Percentiles rank a stretch among this genome's conserved stretches.
Evolutionary conservation across 2,329 filamentous ascomycete species (phyloP).

Genomic region (Parastagonospora nodorum): DNA sequence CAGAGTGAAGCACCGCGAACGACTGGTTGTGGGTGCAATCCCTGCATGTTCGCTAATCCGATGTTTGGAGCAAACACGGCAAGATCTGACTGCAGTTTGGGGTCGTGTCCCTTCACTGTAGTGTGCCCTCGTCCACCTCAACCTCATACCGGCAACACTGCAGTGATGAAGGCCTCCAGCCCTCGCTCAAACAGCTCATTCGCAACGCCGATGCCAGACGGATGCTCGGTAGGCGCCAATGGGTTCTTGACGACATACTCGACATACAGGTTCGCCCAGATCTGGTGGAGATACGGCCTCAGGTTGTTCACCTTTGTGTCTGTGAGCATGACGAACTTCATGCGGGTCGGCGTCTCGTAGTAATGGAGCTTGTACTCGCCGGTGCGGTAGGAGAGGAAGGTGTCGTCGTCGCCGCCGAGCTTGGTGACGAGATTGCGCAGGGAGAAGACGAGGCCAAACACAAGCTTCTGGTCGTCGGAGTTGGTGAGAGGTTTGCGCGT

Average conservation of each 20-base stretch:
- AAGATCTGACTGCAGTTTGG: too few species aligned
- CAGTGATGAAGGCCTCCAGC: conserved; percentile 76
- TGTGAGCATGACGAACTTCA: conserved; percentile 96
- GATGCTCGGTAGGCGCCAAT: conserved; percentile 65
- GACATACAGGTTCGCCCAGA: conserved; percentile 97
- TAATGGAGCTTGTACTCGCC: conserved; percentile 98
- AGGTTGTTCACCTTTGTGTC: conserved; percentile 89
- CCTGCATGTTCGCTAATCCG: too few species aligned
- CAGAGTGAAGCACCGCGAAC: too few species aligned
- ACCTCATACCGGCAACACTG: conserved; percentile 41
- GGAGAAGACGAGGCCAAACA: conserved; percentile 96
- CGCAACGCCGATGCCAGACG: conserved; percentile 64
- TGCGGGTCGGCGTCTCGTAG: conserved; percentile 95
- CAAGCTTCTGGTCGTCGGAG: conserved; percentile 89
- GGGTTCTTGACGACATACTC: conserved; percentile 80
- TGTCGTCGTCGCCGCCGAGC: conserved; percentile 88
- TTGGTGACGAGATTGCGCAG: conserved; percentile 96
- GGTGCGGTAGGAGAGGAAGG: conserved; percentile 90
- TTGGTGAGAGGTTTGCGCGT: conserved; percentile 56
- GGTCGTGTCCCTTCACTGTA: not conserved
- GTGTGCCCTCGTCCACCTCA: not conserved
- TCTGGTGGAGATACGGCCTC: conserved; percentile 93
- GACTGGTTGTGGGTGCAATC: too few species aligned
- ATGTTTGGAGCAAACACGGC: too few species aligned
- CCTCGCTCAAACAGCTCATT: conserved; percentile 69